Base-by-base conservation (phyloP, 2,329 filamentous ascomycete genomes). In the Diplodia seriata region DNA sequence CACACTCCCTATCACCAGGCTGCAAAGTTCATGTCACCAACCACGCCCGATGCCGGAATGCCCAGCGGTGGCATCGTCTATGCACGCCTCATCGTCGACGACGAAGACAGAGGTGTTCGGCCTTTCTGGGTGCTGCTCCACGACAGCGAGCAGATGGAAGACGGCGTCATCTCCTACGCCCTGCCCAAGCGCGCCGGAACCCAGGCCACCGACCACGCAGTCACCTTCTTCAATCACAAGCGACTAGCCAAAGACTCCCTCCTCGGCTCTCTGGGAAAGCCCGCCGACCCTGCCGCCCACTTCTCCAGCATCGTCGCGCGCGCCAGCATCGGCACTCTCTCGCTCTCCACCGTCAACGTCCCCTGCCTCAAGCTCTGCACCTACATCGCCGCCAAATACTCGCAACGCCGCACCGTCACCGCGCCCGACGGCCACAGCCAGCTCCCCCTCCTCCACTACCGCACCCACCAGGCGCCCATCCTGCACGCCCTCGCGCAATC, bases 221-320 rank as follows among this genome's bases (percentile, higher is more conserved):
- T 80, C 8, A 80, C 78, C 5, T 74, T 69, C 3, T 80, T 80
- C 67, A 36, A 74, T 40, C 73, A 79, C 33, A 75, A 80, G 0
- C 70, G 66, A 0, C 72, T 80, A 2, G 65, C 70, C 2, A 38
- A 67, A 1, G 70, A 62, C 0, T 71, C 77, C 1, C 71, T 80
- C 1, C 73, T 80, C 0, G 75, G 77, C 0, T 69, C 69, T 0
- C n/a, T 69, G 0, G 68, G 49, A 26, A 70, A 31, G 15, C 61
- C 73, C 1, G 11, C 61, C 1, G 69, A 76, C 40, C 61, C 70
- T n/a, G 74, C 73, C 8, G 26, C 62, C 0, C 72, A 73, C 2
- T 79, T 80, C 64, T 66, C 78, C 12, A 43, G 12, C 23, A 43
- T 67, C 15, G 61, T 67, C 54, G 8, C 26, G 14, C 65, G 55